Conservation (phyloP, 75 land plant species). For the Picea glauca region DNA sequence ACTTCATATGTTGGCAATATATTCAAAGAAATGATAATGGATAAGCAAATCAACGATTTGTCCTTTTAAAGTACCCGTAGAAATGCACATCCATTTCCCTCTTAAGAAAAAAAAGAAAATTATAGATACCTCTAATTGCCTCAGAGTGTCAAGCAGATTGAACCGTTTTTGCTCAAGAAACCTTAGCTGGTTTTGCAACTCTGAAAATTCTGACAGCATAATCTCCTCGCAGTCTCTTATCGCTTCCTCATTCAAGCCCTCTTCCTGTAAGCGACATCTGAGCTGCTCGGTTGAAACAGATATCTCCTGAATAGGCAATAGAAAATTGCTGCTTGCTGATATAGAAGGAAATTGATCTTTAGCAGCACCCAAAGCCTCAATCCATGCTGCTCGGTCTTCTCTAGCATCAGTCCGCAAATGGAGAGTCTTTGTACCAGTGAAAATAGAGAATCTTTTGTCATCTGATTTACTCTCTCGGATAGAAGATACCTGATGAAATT, state of each 20-base stretch:
- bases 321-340: conserved; percentile 54
- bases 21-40: no score
- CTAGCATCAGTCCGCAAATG: conserved; percentile 77
- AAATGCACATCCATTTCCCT: no score
- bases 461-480: conserved; percentile 93
- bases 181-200: conserved; percentile 54
- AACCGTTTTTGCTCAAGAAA: conserved; percentile 57
- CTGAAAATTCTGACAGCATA: conserved; percentile 68
- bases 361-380: conserved; percentile 78
- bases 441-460: conserved; percentile 82
- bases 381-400: conserved; percentile 74
- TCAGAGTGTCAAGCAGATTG: conserved; percentile 55
- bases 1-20: no score
- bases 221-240: conserved; percentile 81
- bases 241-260: conserved; percentile 50
- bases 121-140: conserved; percentile 76
- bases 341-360: conserved; percentile 89
- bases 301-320: conserved; percentile 50
- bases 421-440: conserved; percentile 90
- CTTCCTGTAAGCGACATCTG: conserved; percentile 57
- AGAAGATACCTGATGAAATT: conserved; percentile 59
- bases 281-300: conserved; percentile 81
- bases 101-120: no score
- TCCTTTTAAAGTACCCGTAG: no score
- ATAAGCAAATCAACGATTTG: no score